Evolutionary conservation across 2,329 filamentous ascomycete genomes (phyloP), one percentile per base, ranked within the genome.

Genomic region (Anthostomella pinea): DNA sequence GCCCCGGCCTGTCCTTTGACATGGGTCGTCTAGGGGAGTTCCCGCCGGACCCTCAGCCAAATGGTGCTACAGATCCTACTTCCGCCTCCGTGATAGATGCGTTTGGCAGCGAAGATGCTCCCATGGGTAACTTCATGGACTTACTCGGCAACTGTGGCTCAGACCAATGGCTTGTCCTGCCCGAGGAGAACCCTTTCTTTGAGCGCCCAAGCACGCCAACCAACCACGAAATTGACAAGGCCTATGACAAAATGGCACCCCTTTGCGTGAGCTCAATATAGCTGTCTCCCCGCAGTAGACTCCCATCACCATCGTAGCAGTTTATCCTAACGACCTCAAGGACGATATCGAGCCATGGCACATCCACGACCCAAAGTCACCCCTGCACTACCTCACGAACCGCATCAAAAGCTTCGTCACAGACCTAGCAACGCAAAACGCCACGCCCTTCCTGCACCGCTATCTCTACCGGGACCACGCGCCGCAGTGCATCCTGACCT

Each of bases 371-470:
- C 43, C 58, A 4, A 57, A 38, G 6, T 48, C 50, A 7, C 39
- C 46, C 3, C 26, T 54, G 3, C 33, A 56, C 45, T 56, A 53
- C 36, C 34, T 59, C 13, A n/a, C 50, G 8, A 42, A 42, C 26
- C 49, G 49, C 5, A 29, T 59, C 7, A 59, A 58, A 42, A 33
- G 28, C 16, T 60, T 58, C 33, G 34, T 40, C 3, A 31, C 13
- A 11, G 52, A 57, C 24, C 46, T 56, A 22, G 59, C 57, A 4
- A 41, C 39, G 8, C 42, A 38, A n/a, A 59, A 51, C 22, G 29
- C 41, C 16, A 58, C 57, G 1, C 52, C 56, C 7, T 62, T 58
- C 30, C 39, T 62, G 30, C 59, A 62, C 35, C 43, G 41, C 9
- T 38, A 47, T 28, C 51, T 62, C 18, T 61, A 61, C 43, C 34